Percentiles rank a stretch among this genome's conserved stretches.
phyloP scores from a whole-genome alignment of 768 basidiomycete genomes.

The Tephrocybe sp. region DNA sequence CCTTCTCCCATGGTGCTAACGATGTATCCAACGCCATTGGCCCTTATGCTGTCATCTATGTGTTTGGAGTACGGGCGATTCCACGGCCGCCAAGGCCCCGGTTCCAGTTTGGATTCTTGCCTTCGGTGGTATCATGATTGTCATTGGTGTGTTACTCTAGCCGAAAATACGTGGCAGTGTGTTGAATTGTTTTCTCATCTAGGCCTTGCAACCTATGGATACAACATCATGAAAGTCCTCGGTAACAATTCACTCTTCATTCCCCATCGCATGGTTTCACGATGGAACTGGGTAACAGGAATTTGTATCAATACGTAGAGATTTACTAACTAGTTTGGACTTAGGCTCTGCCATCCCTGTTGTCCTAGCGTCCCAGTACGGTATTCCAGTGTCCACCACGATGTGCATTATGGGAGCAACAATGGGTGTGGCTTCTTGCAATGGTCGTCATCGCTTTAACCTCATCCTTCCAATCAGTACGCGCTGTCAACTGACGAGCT shows the following conservation, averaged over 20 bases:
- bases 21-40: constrained; percentile 30
- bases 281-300: constrained; percentile 26
- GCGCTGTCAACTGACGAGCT: constrained; percentile 27
- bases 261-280: constrained; percentile 28
- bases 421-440: constrained; percentile 27
- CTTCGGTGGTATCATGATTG: constrained; percentile 25
- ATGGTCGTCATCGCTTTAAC: constrained; percentile 7
- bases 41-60: constrained; percentile 28
- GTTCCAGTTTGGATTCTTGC: constrained; percentile 26
- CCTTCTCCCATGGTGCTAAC: constrained; percentile 29
- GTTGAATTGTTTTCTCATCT: too few relatives aligned
- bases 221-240: constrained; percentile 30
- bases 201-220: constrained; percentile 20
- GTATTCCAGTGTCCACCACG: constrained; percentile 27
- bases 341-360: constrained; percentile 27
- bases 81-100: constrained; percentile 17
- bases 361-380: constrained; percentile 29
- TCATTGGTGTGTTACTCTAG: constrained; percentile 19
- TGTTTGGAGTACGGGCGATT: constrained; percentile 22
- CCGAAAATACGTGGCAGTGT: too few relatives aligned
- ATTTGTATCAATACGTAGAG: too few relatives aligned
- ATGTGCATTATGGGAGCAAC: constrained; percentile 30
- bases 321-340: too few relatives aligned
- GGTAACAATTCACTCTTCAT: constrained; percentile 30
- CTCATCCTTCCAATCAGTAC: neutral